Percentiles rank a stretch among this genome's conserved stretches.
phyloP scores from a whole-genome alignment of 202 grass and related monocot species.

The Saccharum hybrid region DNA sequence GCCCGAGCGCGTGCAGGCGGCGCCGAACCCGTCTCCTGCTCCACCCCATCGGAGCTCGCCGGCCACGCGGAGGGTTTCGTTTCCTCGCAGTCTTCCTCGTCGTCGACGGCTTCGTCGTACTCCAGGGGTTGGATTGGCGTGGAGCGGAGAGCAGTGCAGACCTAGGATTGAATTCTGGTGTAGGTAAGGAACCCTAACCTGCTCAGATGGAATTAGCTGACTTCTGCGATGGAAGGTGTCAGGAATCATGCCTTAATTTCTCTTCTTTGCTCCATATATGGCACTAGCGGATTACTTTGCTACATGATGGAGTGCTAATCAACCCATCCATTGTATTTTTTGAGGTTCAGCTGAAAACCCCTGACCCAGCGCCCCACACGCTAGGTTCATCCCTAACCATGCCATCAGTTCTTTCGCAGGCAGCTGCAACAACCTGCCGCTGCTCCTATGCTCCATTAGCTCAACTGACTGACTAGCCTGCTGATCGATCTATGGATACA shows the following conservation, averaged over 20 bases:
- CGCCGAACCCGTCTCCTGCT: background rate
- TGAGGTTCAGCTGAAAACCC: background rate
- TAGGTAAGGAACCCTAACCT: conserved; percentile 23
- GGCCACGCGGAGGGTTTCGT: background rate
- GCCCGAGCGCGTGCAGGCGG: background rate
- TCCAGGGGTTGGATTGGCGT: background rate
- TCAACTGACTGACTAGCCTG: background rate
- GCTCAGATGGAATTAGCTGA: background rate
- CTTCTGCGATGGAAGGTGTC: background rate
- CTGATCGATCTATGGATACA: background rate
- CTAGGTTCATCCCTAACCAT: background rate
- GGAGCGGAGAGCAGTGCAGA: background rate
- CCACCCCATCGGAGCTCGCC: background rate
- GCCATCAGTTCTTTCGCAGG: background rate
- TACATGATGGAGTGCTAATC: background rate
- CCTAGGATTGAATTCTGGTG: background rate
- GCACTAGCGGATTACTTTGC: background rate
- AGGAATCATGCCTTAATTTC: background rate
- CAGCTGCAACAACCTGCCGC: background rate
- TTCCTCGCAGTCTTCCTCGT: background rate
- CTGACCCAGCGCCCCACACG: background rate
- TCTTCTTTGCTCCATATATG: background rate
- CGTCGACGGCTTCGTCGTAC: background rate
- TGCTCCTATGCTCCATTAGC: background rate
- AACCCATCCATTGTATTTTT: background rate